phyloP scores from a whole-genome alignment of 306 rosid species.

The Lathyrus sativus region DNA sequence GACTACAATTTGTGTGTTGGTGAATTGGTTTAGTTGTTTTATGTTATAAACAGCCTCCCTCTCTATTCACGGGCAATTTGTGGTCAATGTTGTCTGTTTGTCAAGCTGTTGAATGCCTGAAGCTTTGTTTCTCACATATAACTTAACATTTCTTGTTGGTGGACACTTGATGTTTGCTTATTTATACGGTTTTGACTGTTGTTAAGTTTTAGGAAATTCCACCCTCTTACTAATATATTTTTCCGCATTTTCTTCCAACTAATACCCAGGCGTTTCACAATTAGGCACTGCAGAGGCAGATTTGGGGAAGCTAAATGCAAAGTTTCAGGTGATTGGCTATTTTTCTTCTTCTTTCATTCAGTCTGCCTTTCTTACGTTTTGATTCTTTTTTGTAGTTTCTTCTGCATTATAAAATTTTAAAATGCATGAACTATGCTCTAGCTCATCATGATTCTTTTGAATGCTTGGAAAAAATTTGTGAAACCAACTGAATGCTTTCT shows the following conservation, averaged over 20 bases:
- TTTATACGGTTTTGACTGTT: conserved; percentile 12
- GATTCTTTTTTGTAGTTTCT: conserved; percentile 26
- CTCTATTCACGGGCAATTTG: conserved; percentile 7
- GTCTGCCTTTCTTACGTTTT: neutral
- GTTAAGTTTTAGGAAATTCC: conserved; percentile 2
- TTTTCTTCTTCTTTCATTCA: conserved; percentile 20
- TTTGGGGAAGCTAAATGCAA: conserved; percentile 63
- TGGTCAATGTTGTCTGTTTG: neutral
- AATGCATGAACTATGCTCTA: conserved; percentile 18
- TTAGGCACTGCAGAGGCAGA: conserved; percentile 59
- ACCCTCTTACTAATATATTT: conserved; percentile 12
- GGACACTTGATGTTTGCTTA: conserved; percentile 13
- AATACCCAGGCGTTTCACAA: conserved; percentile 48
- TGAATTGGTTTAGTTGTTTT: conserved; percentile 6
- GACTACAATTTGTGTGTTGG: conserved; percentile 6
- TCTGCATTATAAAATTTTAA: neutral
- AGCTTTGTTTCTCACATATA: neutral
- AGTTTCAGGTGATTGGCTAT: conserved; percentile 63
- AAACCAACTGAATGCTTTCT: conserved; percentile 23
- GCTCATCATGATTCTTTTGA: conserved; percentile 4
- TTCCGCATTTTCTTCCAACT: conserved; percentile 33
- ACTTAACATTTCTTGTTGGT: conserved; percentile 17
- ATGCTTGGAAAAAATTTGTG: neutral
- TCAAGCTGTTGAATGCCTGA: conserved; percentile 33
- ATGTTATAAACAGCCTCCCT: conserved; percentile 1